Evolutionary conservation across 1,139 yeast species (phyloP), one percentile per base, ranked within the genome.

Genomic region (Zygoascus sp.): DNA sequence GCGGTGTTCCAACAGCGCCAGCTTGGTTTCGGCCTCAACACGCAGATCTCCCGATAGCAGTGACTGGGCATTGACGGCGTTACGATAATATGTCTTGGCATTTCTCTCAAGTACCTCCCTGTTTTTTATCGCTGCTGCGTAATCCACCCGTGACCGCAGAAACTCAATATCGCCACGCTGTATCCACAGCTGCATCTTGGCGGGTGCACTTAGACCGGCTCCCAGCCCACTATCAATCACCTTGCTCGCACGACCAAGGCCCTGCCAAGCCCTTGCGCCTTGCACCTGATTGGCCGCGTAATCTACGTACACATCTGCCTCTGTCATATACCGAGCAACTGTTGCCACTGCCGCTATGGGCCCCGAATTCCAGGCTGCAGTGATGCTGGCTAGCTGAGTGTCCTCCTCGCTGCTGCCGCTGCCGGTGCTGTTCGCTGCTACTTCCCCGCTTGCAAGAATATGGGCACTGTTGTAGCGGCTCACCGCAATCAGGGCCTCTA

Each of bases 111-210:
- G 51, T 10, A 53, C 52, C 8, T 36, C 42, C 15, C 51, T 45
- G 49, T 59, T 55, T 44, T 51, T 56, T 3, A 39, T 42, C 6
- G 62, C 61, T 2, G 56, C 54, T 2, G 53, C 52, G 5, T 44
- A 37, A 5, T 45, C 50, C 13, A 58, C 44, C 23, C 41, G 47
- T 2, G 59, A 38, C 15, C 64, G 51, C 35, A 53, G 41, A 51
- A 54, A 51, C 17, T 60, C 64, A 10, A 59, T 48, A 43, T 61
- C 64, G 8, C 63, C 64, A 10, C 57, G 51, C 9, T 1, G 53
- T 46, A 35, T 19, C 40, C 40, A 42, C 23, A 42, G 28, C 28
- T 20, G 35, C 19, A 42, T 42, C 17, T 27, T 42, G 7, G 21
- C 45, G 3, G 11, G 30, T 7, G 39, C 39, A 15, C 17, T 17